A percentile compares a stretch with the other conserved stretches of the same genome.
Evolutionary conservation across 169 alveolate species (phyloP).

Genomic region (Cyclospora cayetanensis): DNA sequence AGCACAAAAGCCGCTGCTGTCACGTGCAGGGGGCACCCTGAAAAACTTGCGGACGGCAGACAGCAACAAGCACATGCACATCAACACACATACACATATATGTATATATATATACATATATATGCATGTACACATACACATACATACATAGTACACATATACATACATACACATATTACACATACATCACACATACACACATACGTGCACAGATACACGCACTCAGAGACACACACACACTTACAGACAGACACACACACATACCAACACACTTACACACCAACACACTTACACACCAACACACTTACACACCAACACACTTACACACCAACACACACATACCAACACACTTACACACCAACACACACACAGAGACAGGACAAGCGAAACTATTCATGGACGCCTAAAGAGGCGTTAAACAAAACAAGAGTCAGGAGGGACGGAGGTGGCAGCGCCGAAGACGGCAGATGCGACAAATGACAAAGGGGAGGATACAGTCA

Average conservation of each 20-base stretch:
- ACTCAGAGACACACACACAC: not conserved
- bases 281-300: not conserved
- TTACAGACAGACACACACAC: too few species aligned
- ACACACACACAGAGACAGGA: too few species aligned
- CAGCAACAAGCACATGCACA: not conserved
- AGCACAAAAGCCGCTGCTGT: not conserved
- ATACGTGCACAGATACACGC: not conserved
- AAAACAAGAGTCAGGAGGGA: too few species aligned
- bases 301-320: not conserved
- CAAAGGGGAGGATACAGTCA: not conserved
- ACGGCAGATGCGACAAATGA: not conserved
- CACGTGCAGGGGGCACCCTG: not conserved
- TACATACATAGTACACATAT: not conserved
- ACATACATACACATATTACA: slow-evolving; percentile 1
- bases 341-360: slow-evolving; percentile 30
- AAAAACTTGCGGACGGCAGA: not conserved
- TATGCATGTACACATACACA: not conserved
- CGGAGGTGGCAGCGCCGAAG: slow-evolving; percentile 27
- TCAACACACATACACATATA: not conserved
- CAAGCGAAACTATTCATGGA: too few species aligned
- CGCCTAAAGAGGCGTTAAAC: too few species aligned
- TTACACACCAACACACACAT: not conserved
- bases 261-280: too few species aligned
- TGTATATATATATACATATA: not conserved
- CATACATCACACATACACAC: not conserved